Conservation (phyloP, 2,329 filamentous ascomycete genomes). For the Stagonosporopsis vannaccii region DNA sequence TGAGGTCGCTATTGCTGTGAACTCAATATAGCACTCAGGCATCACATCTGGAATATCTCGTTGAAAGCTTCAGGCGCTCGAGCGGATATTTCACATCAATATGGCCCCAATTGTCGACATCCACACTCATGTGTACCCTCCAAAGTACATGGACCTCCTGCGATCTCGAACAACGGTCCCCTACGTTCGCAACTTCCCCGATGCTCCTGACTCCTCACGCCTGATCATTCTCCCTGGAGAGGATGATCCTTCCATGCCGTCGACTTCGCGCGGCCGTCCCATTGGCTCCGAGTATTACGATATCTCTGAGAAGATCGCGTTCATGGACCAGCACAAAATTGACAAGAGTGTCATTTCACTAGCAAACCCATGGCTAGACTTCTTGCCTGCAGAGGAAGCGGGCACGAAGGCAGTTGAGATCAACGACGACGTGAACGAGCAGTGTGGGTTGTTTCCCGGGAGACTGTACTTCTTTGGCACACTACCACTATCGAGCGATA, state of each 20-base stretch:
- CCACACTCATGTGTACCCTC: slow-evolving; percentile 70
- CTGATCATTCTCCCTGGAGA: slow-evolving; percentile 70
- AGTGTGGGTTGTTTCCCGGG: slow-evolving; percentile 71
- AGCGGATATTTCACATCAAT: not conserved
- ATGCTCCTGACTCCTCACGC: slow-evolving; percentile 62
- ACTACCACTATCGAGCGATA: slow-evolving; percentile 75
- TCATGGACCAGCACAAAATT: slow-evolving; percentile 87
- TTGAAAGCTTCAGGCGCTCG: not conserved
- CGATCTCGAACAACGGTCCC: slow-evolving; percentile 68
- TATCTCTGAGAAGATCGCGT: slow-evolving; percentile 78
- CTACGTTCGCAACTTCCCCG: slow-evolving; percentile 71
- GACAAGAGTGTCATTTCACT: slow-evolving; percentile 85
- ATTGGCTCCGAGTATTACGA: slow-evolving; percentile 85
- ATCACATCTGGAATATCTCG: not conserved
- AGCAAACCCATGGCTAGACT: slow-evolving; percentile 95
- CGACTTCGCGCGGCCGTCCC: slow-evolving; percentile 74
- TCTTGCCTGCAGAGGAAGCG: slow-evolving; percentile 69
- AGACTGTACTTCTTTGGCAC: slow-evolving; percentile 84
- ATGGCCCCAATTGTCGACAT: slow-evolving; percentile 62
- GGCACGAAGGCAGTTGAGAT: slow-evolving; percentile 69
- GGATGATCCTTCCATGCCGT: slow-evolving; percentile 60
- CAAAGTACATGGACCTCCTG: slow-evolving; percentile 65
- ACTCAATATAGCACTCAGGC: not conserved
- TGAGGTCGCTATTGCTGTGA: not conserved
- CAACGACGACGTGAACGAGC: slow-evolving; percentile 78